Percentiles rank a stretch among this genome's conserved stretches.
phyloP scores from a whole-genome alignment of 2,329 filamentous ascomycete genomes.

The Exophiala dermatitidis region DNA sequence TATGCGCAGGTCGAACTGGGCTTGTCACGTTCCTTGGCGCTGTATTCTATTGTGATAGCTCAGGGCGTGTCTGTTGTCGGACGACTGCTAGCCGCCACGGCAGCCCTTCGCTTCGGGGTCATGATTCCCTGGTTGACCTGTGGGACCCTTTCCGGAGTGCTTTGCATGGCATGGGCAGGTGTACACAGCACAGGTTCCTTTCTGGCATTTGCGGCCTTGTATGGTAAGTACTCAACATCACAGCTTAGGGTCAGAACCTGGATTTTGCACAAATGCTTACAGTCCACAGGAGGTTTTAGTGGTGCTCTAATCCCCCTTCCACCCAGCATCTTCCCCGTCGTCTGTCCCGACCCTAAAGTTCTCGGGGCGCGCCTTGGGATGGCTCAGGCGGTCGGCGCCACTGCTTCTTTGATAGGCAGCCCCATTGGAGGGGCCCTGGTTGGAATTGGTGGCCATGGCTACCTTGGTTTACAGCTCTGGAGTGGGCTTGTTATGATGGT shows the following conservation, averaged over 20 bases:
- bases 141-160: constrained; percentile 33
- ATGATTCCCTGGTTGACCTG: constrained; percentile 51
- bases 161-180: constrained; percentile 49
- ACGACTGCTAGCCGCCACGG: constrained; percentile 47
- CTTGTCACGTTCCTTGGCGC: constrained; percentile 36
- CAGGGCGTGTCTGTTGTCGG: constrained; percentile 53
- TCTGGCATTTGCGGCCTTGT: constrained; percentile 54
- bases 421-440: constrained; percentile 45
- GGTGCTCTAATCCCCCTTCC: constrained; percentile 58
- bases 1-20: constrained; percentile 31
- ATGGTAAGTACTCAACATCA: constrained; percentile 34
- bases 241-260: not conserved
- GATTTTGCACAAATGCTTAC: not conserved
- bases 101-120: constrained; percentile 50
- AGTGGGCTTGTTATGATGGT: constrained; percentile 36
- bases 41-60: constrained; percentile 55
- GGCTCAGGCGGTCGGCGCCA: constrained; percentile 43
- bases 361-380: constrained; percentile 45
- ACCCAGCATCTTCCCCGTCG: constrained; percentile 49
- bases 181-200: constrained; percentile 44
- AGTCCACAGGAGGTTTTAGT: constrained; percentile 43
- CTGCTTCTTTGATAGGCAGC: constrained; percentile 43
- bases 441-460: constrained; percentile 32
- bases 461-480: constrained; percentile 42
- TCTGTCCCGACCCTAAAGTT: constrained; percentile 42